These are phyloP conservation scores for Pseudogymnoascus sp. DNA, from an alignment of 2,329 filamentous ascomycete genomes.

Conservation along the genomic window DNA sequence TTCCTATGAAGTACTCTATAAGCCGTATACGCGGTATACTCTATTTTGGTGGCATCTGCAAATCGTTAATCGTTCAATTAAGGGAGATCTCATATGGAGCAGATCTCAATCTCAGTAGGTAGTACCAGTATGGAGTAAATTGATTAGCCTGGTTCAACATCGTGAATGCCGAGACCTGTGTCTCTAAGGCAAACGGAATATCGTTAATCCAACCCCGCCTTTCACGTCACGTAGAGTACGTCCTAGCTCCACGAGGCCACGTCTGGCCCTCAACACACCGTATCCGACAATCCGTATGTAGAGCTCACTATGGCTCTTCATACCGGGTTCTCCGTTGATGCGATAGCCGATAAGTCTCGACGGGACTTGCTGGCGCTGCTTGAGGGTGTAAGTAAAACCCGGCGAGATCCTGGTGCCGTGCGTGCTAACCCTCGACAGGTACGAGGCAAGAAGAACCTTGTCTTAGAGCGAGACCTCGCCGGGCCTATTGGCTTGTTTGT, in stretches of 20 bases:
- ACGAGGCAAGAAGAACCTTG: conserved; percentile 95
- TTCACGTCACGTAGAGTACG: conserved; percentile 2
- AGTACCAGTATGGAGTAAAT: neutral
- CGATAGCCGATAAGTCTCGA: conserved; percentile 73
- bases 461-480: conserved; percentile 84
- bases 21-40: neutral
- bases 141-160: neutral
- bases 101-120: conserved; percentile 2
- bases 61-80: neutral
- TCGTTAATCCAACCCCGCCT: conserved; percentile 7
- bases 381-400: conserved; percentile 69
- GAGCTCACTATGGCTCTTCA: conserved; percentile 61
- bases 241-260: neutral
- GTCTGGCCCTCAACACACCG: conserved; percentile 3
- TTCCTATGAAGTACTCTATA: neutral
- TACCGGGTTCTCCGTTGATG: conserved; percentile 63
- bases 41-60: neutral
- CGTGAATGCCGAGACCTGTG: neutral
- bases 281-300: conserved; percentile 28
- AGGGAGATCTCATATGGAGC: neutral
- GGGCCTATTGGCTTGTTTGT: conserved; percentile 85
- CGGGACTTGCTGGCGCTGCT: conserved; percentile 86
- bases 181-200: neutral
- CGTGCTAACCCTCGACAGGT: conserved; percentile 53
- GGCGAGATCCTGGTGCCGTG: neutral